Base-by-base conservation (phyloP, 768 basidiomycete genomes). In the Cytidiella melzeri region DNA sequence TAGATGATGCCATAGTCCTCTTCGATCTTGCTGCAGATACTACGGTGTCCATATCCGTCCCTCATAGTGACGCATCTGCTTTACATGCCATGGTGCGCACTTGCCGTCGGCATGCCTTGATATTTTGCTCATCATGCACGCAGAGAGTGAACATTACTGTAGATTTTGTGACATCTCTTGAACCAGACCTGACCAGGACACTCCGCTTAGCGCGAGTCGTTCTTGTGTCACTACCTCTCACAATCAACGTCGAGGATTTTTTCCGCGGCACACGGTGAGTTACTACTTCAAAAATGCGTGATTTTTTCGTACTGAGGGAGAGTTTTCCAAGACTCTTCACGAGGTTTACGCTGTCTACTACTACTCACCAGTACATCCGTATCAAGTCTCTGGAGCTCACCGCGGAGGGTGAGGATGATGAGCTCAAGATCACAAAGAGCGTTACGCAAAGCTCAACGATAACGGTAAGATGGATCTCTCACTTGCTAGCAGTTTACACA, bases 171-270 rank as follows among this genome's bases (percentile, higher is more conserved):
- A 87, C 88, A 0, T 60, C 58, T 5, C 55, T 68, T 1, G 77
- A 85, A 51, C 75, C 82, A 1, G 66, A 66, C 3, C 55, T 84
- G 4, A 64, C 65, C 13, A 76, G 92, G 30, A 75, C 65, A 4
- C 64, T 90, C 23, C 71, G 69, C 34, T 70, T 79, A 25, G 73
- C 77, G 11, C 75, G 78, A 50, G 65, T 73, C 2, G 71, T 94
- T 3, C 72, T 76, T 12, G 81, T 85, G 5, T 75, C 85, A 0
- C 72, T 97, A 3, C 94, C 95, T 0, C 73, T 99, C 39, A 80
- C 87, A 2, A 88, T 97, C 50, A 96, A 94, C 50, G 95, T 98
- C 0, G 89, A 97, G 66, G 96, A 99, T 63, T 94, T 92, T 66
- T 97, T 98, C 73, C 81, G 95, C 19, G 85, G 86, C 23, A 73